Percentiles rank a stretch among this genome's conserved stretches.
phyloP scores from a whole-genome alignment of 2,329 filamentous ascomycete genomes.

The Stemphylium vesicarium region DNA sequence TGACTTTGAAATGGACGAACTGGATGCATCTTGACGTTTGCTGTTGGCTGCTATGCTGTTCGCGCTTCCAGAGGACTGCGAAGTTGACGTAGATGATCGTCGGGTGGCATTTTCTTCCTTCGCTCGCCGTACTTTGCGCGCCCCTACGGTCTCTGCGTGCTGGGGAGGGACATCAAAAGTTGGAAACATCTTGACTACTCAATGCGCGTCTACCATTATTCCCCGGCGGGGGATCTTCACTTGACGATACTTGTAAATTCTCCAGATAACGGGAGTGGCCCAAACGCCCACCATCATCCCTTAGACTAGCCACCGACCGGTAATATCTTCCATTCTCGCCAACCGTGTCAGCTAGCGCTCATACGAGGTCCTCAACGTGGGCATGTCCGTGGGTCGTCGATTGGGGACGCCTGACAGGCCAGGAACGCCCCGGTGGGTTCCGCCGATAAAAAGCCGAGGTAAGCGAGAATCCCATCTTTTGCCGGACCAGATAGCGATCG shows the following conservation, averaged over 20 bases:
- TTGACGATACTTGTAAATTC: slow-evolving; percentile 11
- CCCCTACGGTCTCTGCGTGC: slow-evolving; percentile 35
- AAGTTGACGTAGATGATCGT: slow-evolving; percentile 28
- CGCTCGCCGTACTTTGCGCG: slow-evolving; percentile 30
- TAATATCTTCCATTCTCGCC: slow-evolving; percentile 1
- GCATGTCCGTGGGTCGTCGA: not conserved
- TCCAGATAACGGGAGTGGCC: not conserved
- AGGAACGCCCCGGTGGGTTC: not conserved
- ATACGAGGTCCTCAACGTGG: not conserved
- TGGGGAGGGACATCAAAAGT: slow-evolving; percentile 35
- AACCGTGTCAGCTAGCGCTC: slow-evolving; percentile 3
- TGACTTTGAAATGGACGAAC: slow-evolving; percentile 14
- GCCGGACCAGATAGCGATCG: slow-evolving; percentile 5
- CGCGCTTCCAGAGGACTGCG: slow-evolving; percentile 31
- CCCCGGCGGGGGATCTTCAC: slow-evolving; percentile 6
- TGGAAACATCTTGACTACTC: slow-evolving; percentile 30
- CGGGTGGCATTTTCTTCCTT: slow-evolving; percentile 27
- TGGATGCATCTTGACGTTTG: slow-evolving; percentile 9
- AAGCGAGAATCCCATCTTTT: not conserved
- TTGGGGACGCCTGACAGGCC: not conserved
- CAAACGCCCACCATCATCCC: not conserved
- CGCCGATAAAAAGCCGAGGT: slow-evolving; percentile 2
- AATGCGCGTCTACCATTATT: slow-evolving; percentile 3
- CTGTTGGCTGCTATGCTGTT: slow-evolving; percentile 12
- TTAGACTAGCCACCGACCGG: slow-evolving; percentile 1